A percentile compares a stretch with the other conserved stretches of the same genome.
phyloP scores from a whole-genome alignment of 108 stramenopile species.

The Pseudonitzschia pungens region DNA sequence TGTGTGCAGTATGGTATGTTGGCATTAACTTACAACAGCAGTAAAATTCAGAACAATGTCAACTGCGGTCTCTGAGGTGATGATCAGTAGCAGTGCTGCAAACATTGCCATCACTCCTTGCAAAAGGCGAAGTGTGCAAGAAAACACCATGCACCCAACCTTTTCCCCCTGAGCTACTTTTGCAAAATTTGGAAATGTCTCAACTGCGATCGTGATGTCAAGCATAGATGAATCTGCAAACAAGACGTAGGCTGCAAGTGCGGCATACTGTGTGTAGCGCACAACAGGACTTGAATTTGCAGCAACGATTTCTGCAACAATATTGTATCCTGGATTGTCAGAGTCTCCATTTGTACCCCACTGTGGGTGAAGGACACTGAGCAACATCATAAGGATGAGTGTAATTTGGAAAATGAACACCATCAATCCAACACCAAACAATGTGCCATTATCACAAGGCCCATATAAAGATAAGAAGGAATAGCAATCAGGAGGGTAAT shows the following conservation, averaged over 20 bases:
- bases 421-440: neutral
- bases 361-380: neutral
- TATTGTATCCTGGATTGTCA: neutral
- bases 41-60: slow-evolving; percentile 35
- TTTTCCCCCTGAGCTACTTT: no score
- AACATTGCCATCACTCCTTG: slow-evolving; percentile 20
- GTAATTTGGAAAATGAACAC: neutral
- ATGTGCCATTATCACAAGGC: neutral
- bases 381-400: neutral
- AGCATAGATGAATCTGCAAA: neutral
- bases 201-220: neutral
- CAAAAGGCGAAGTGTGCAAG: slow-evolving; percentile 1
- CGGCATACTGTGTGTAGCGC: neutral
- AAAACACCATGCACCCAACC: neutral
- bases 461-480: neutral
- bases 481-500: neutral
- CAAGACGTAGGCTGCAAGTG: neutral
- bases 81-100: slow-evolving; percentile 20
- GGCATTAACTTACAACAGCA: slow-evolving; percentile 4
- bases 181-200: neutral
- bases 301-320: neutral
- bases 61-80: slow-evolving; percentile 6
- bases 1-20: no score
- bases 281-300: neutral
- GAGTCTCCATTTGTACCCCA: neutral